A percentile compares a stretch with the other conserved stretches of the same genome.
Conservation (phyloP, 1,284 basidiomycete genomes). For the Somion occarium region DNA sequence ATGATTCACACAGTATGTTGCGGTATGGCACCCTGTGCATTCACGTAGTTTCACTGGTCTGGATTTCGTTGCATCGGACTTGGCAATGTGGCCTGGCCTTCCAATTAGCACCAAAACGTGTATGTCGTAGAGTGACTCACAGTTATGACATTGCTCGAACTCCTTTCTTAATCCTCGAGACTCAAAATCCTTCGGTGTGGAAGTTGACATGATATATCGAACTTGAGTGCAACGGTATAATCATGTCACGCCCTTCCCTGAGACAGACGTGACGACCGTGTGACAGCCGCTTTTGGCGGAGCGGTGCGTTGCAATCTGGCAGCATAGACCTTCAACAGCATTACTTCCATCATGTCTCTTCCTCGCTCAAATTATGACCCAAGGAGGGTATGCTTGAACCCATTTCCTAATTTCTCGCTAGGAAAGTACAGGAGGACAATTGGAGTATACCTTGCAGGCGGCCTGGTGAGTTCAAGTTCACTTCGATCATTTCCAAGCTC, state of each 20-base stretch:
- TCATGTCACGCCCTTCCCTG: neutral
- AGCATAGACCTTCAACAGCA: neutral
- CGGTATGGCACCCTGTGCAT: neutral
- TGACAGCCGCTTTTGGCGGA: neutral
- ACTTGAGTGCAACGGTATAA: neutral
- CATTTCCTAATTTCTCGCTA: conserved; percentile 59
- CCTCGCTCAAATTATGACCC: conserved; percentile 84
- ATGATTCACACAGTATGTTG: neutral
- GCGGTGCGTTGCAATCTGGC: neutral
- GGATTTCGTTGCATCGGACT: neutral
- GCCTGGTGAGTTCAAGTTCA: conserved; percentile 60
- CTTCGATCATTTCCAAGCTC: conserved; percentile 2
- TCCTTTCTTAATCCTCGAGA: conserved; percentile 8
- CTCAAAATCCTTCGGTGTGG: conserved; percentile 8
- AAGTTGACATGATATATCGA: neutral
- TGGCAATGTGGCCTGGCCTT: neutral
- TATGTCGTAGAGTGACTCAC: conserved; percentile 4
- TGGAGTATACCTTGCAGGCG: conserved; percentile 90
- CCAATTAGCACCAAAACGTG: neutral
- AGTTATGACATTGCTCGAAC: conserved; percentile 14
- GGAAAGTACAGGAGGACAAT: conserved; percentile 73
- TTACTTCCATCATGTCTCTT: conserved; percentile 49
- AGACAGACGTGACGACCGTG: neutral
- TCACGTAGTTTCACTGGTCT: neutral
- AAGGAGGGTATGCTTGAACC: conserved; percentile 76